Base-by-base conservation (phyloP, 225 moss, liverwort and hornwort genomes). In the Climacium dendroides region DNA sequence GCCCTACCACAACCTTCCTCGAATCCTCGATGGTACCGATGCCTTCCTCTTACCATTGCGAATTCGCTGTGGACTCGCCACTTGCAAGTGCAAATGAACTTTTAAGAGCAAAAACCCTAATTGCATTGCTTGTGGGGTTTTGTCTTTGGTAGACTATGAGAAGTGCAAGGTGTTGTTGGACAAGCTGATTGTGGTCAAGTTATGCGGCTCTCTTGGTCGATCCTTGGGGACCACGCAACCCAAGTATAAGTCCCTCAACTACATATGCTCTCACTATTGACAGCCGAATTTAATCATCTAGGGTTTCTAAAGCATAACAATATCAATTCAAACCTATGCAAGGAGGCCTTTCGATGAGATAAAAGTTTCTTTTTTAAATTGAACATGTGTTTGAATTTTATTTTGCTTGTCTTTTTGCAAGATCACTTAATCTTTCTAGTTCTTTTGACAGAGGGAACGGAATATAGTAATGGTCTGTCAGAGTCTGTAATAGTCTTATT, bases 141-240 rank as follows among this genome's bases (percentile, higher is more conserved):
- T 65, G 71, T 48, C 13, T 58, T 35, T 87, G 83, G 37, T 81
- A 94, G 94, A 91, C 30, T 30, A 43, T 81, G 94, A 88, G 69
- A 94, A 92, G 73, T 91, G 92, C 86, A 94, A 89, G 76, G 53
- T 73, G 37, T 75, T 94, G 65, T 78, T 94, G 85, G 92, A 94
- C 85, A 94, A 91, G 89, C 82, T 94, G 55, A 81, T 91, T 61
- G 91, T 92, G 89, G 89, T 94, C 70, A 92, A 92, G 82, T 78
- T 92, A 16, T 94, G 94, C 65, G 89, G 92, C 74, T 83, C 87
- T 29, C 92, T 92, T 83, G 94, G 94, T 87, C 91, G 92, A 80
- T 87, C 92, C 8, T 87, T 94, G 88, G 91, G 94, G 43, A 89
- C 92, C 41, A 90, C 90, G 5, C 83, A 92, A 81, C 90, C 92